Conservation (phyloP, 2,329 filamentous ascomycete species). For the Pestalotiopsis sp. region DNA sequence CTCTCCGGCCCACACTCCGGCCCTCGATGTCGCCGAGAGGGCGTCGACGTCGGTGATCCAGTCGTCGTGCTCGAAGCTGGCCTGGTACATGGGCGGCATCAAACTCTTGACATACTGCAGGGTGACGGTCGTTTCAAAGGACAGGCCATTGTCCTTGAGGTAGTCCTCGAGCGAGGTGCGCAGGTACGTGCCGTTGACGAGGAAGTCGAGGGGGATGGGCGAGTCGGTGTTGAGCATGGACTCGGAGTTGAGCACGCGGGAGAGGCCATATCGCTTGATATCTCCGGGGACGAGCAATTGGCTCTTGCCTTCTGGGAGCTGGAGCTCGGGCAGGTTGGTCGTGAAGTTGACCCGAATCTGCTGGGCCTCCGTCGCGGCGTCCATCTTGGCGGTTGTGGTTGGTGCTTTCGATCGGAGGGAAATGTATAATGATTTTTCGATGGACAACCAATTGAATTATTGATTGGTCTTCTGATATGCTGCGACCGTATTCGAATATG, state of each 20-base stretch:
- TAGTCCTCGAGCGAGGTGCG: constrained; percentile 90
- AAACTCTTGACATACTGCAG: constrained; percentile 93
- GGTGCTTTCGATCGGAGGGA: not conserved
- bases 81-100: constrained; percentile 85
- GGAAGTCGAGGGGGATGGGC: constrained; percentile 87
- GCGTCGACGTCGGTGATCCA: constrained; percentile 92
- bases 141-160: constrained; percentile 82
- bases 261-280: constrained; percentile 71
- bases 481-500: not conserved
- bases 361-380: constrained; percentile 29
- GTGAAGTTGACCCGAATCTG: constrained; percentile 72
- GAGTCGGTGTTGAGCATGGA: constrained; percentile 67
- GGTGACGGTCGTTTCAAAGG: constrained; percentile 81
- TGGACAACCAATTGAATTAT: not conserved
- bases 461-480: not conserved
- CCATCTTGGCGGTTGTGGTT: constrained; percentile 20
- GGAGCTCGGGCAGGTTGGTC: constrained; percentile 63
- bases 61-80: constrained; percentile 95
- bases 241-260: constrained; percentile 71
- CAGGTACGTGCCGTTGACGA: constrained; percentile 91
- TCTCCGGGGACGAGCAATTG: constrained; percentile 42
- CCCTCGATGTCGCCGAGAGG: constrained; percentile 67
- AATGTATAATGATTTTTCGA: not conserved
- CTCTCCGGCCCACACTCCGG: constrained; percentile 58
- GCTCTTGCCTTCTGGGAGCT: constrained; percentile 62